Evolutionary conservation across 2,329 filamentous ascomycete species (phyloP).

Genomic region (Neophaeococcomyces mojaviensis): DNA sequence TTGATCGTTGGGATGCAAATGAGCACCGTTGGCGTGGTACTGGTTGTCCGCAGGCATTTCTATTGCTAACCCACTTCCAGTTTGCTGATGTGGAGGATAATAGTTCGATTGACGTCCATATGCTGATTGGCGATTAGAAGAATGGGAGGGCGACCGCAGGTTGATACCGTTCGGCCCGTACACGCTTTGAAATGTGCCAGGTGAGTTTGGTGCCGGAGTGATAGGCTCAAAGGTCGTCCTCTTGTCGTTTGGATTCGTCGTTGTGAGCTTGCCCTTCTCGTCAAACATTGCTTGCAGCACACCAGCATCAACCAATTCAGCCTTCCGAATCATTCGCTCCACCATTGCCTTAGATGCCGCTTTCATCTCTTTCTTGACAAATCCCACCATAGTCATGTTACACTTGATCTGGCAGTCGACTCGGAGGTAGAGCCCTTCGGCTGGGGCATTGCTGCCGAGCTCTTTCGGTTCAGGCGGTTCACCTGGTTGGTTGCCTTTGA

Average conservation of each 20-base stretch:
- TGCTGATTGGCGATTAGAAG: not conserved
- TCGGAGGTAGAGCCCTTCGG: slow-evolving; percentile 65
- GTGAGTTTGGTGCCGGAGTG: slow-evolving; percentile 13
- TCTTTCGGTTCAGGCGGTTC: slow-evolving; percentile 61
- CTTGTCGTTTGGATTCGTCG: slow-evolving; percentile 18
- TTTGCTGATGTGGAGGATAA: slow-evolving; percentile 10
- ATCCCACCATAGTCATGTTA: slow-evolving; percentile 65
- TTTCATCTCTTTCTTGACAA: slow-evolving; percentile 76
- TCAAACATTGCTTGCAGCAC: slow-evolving; percentile 22
- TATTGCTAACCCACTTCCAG: slow-evolving; percentile 18
- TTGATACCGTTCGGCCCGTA: slow-evolving; percentile 8
- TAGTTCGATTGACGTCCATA: slow-evolving; percentile 2
- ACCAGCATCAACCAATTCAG: slow-evolving; percentile 34
- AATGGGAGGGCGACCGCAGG: slow-evolving; percentile 6
- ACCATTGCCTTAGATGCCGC: slow-evolving; percentile 67
- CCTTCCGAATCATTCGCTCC: slow-evolving; percentile 50
- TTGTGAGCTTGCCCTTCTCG: slow-evolving; percentile 16
- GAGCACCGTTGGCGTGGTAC: slow-evolving; percentile 1
- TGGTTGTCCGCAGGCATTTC: slow-evolving; percentile 21
- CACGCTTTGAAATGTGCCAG: slow-evolving; percentile 6
- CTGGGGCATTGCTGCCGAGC: slow-evolving; percentile 58
- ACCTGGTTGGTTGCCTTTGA: slow-evolving; percentile 64
- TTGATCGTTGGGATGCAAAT: not conserved
- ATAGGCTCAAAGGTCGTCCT: slow-evolving; percentile 11
- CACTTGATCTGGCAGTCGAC: slow-evolving; percentile 80